Percentiles rank a stretch among this genome's conserved stretches.
phyloP scores from a whole-genome alignment of 2,329 filamentous ascomycete species.

The Coleophoma crateriformis region DNA sequence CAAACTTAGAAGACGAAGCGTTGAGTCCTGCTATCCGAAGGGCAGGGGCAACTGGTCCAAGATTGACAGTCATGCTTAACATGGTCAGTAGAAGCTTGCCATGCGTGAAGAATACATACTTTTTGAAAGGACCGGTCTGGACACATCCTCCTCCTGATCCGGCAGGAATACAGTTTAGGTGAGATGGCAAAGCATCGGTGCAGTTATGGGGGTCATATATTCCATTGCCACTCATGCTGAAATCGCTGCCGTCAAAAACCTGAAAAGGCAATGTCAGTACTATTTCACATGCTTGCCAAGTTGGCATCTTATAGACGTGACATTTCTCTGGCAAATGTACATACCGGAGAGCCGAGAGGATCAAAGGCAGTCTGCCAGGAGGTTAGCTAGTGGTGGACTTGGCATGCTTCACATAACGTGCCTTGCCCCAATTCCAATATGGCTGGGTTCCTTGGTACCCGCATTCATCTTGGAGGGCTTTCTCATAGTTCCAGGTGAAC shows the following conservation, averaged over 20 bases:
- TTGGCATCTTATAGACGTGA: too few relatives aligned
- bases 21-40: conserved; percentile 24
- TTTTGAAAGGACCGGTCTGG: conserved; percentile 36
- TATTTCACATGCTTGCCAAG: too few relatives aligned
- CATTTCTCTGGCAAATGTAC: not conserved
- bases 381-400: too few relatives aligned
- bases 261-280: not conserved
- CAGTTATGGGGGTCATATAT: conserved; percentile 20
- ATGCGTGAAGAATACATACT: conserved; percentile 14
- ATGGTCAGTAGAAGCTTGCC: not conserved
- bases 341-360: conserved; percentile 34
- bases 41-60: conserved; percentile 26
- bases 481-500: conserved; percentile 33
- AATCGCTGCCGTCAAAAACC: conserved; percentile 46
- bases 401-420: too few relatives aligned
- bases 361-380: conserved; percentile 31
- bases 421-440: conserved; percentile 37
- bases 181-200: conserved; percentile 8
- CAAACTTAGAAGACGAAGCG: conserved; percentile 19
- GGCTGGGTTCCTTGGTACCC: conserved; percentile 33
- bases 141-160: conserved; percentile 53
- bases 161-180: conserved; percentile 27
- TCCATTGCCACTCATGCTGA: conserved; percentile 43
- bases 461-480: conserved; percentile 32
- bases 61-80: conserved; percentile 8